A percentile compares a stretch with the other conserved stretches of the same genome.
Conservation (phyloP, 1,284 basidiomycete genomes). For the Moniliophthora roreri region DNA sequence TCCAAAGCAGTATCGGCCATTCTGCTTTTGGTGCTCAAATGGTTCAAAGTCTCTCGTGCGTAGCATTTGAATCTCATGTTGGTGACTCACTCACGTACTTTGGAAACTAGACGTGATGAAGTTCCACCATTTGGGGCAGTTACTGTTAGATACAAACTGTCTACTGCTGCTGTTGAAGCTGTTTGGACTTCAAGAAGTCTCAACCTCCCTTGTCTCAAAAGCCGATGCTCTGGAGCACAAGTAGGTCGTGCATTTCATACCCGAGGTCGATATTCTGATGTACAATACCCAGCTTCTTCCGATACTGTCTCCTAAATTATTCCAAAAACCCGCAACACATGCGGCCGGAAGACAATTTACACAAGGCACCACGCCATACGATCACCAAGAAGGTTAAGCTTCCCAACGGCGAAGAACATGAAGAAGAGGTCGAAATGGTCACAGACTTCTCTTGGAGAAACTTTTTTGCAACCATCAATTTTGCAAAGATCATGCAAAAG, state of each 20-base stretch:
- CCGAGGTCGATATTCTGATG: constrained; percentile 6
- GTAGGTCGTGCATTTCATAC: constrained; percentile 41
- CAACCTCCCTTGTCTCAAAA: constrained; percentile 79
- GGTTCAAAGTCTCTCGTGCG: constrained; percentile 98
- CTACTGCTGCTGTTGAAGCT: constrained; percentile 94
- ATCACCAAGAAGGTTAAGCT: constrained; percentile 53
- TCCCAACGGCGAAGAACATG: constrained; percentile 69
- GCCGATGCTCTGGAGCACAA: constrained; percentile 89
- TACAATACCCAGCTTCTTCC: constrained; percentile 80
- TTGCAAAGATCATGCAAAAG: constrained; percentile 98
- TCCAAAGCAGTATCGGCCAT: constrained; percentile 98
- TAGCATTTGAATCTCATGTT: constrained; percentile 18
- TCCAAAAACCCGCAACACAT: constrained; percentile 58
- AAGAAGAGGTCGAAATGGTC: constrained; percentile 89
- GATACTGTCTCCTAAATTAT: constrained; percentile 82
- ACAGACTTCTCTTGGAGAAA: constrained; percentile 98
- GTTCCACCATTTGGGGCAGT: constrained; percentile 95
- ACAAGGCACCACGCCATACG: constrained; percentile 55
- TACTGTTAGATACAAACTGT: constrained; percentile 95
- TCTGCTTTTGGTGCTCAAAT: constrained; percentile 87
- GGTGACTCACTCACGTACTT: constrained; percentile 7
- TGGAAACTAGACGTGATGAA: constrained; percentile 85
- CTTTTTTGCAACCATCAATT: constrained; percentile 98
- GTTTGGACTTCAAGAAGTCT: constrained; percentile 94
- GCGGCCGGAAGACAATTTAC: constrained; percentile 58